Conservation (phyloP, 306 rosid genomes). For the Rubus parviflorus region DNA sequence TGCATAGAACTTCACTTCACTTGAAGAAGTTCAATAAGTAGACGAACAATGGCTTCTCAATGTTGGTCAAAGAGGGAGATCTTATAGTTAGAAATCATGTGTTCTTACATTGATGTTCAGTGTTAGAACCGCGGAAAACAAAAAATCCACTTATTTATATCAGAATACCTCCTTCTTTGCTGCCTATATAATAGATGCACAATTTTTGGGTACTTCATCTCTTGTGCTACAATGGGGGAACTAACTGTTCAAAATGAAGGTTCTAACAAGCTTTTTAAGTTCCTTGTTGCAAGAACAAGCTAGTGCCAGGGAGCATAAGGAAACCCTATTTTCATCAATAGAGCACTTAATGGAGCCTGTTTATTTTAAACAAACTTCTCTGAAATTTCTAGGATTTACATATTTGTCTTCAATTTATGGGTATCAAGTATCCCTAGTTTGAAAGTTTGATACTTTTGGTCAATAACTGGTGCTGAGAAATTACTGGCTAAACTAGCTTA, state of each 20-base stretch:
- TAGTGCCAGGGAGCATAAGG: not conserved
- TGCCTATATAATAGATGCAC: not conserved
- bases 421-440: not conserved
- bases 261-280: not conserved
- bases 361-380: not conserved
- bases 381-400: not conserved
- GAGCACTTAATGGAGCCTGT: not conserved
- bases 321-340: not conserved
- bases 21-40: not conserved
- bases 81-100: not conserved
- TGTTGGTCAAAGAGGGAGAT: not conserved
- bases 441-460: not conserved
- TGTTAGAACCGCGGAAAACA: not conserved
- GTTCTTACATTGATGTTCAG: not conserved
- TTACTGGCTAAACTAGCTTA: slow-evolving; percentile 7
- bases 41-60: not conserved
- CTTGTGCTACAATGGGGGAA: no score
- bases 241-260: not conserved
- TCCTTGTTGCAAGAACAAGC: not conserved
- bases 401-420: not conserved
- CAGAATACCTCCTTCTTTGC: not conserved
- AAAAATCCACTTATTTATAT: not conserved
- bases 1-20: not conserved
- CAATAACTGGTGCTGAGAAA: not conserved
- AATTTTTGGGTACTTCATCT: not conserved